Evolutionary conservation across 2,329 filamentous ascomycete genomes (phyloP).

Genomic region (Pseudonectria foliicola): DNA sequence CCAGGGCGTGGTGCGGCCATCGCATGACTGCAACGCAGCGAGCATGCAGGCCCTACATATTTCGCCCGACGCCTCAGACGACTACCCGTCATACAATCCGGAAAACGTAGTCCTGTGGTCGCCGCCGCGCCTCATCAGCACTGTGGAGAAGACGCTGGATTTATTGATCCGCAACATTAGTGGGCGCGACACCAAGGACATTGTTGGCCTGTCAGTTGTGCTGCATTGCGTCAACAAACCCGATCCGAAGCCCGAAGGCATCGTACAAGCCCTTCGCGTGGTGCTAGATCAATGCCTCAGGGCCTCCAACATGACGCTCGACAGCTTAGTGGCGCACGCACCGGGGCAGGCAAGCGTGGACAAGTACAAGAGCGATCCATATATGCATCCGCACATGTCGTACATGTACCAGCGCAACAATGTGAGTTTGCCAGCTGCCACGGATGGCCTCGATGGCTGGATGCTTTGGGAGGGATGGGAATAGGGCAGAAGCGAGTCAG

Average conservation of each 20-base stretch:
- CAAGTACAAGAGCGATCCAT: slow-evolving; percentile 20
- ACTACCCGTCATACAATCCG: slow-evolving; percentile 26
- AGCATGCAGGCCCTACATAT: slow-evolving; percentile 25
- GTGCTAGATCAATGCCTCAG: slow-evolving; percentile 40
- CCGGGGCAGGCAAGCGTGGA: slow-evolving; percentile 7
- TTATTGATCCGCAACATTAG: slow-evolving; percentile 39
- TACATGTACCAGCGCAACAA: slow-evolving; percentile 26
- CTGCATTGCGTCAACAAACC: slow-evolving; percentile 37
- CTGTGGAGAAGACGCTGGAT: slow-evolving; percentile 41
- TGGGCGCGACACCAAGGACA: slow-evolving; percentile 44
- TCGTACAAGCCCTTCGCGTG: slow-evolving; percentile 32
- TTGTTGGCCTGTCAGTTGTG: slow-evolving; percentile 41
- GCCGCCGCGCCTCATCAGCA: slow-evolving; percentile 31
- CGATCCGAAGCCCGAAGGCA: slow-evolving; percentile 36
- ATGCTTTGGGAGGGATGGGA: slow-evolving; percentile 36
- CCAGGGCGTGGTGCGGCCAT: slow-evolving; percentile 25
- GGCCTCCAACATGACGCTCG: slow-evolving; percentile 35
- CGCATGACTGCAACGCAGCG: slow-evolving; percentile 22
- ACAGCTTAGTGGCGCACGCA: slow-evolving; percentile 21
- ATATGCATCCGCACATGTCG: slow-evolving; percentile 19
- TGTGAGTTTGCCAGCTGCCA: slow-evolving; percentile 18
- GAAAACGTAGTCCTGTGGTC: slow-evolving; percentile 37
- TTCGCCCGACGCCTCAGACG: slow-evolving; percentile 29
- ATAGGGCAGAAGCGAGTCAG: slow-evolving; percentile 13
- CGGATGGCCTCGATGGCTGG: slow-evolving; percentile 28